These are phyloP conservation scores for Chalara sp. DNA, from an alignment of 2,329 filamentous ascomycete species.

Conservation along the genomic window DNA sequence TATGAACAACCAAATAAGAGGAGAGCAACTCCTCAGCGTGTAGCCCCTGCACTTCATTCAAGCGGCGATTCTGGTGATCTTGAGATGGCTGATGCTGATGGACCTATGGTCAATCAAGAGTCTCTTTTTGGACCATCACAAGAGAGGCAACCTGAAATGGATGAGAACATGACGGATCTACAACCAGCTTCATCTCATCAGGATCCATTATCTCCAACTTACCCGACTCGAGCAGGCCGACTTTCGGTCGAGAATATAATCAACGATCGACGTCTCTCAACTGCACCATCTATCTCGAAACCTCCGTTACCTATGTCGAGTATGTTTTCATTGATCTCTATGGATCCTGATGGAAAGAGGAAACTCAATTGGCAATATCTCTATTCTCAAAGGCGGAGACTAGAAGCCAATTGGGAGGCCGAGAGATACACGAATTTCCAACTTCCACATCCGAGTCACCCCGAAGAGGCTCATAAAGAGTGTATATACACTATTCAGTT, in stretches of 20 bases:
- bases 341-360: conserved; percentile 39
- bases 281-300: neutral
- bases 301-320: conserved; percentile 7
- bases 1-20: conserved; percentile 49
- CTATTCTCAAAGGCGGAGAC: conserved; percentile 75
- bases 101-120: conserved; percentile 5
- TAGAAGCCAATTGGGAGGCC: conserved; percentile 88
- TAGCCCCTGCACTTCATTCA: conserved; percentile 18
- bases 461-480: conserved; percentile 78
- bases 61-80: conserved; percentile 36
- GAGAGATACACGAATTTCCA: conserved; percentile 82
- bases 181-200: neutral
- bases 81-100: conserved; percentile 35
- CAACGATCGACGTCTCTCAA: neutral
- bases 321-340: conserved; percentile 35
- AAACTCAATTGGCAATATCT: conserved; percentile 89
- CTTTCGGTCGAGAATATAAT: neutral
- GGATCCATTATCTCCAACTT: conserved; percentile 1
- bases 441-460: conserved; percentile 75
- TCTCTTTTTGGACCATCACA: conserved; percentile 21
- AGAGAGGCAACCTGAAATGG: conserved; percentile 6
- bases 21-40: conserved; percentile 39
- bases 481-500: conserved; percentile 96
- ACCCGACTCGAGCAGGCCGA: conserved; percentile 2
- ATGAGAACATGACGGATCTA: conserved; percentile 13